These are phyloP conservation scores for Coemansia sp. DNA, from an alignment of 192 early-diverging fungal genomes.

Conservation along the genomic window DNA sequence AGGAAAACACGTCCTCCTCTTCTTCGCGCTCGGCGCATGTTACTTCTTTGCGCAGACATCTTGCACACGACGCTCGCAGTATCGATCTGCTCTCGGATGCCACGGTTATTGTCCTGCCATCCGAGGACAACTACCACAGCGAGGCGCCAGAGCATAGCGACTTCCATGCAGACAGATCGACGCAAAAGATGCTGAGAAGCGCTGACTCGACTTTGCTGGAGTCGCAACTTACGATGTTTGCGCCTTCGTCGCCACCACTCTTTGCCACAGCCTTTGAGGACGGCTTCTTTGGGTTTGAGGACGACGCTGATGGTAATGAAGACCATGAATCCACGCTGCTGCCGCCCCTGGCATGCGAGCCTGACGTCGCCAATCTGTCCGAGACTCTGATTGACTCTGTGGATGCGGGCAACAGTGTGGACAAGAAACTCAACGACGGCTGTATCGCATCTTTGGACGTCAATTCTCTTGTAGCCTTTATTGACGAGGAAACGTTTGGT, in stretches of 20 bases:
- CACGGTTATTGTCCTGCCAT: conserved; percentile 38
- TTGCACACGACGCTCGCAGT: conserved; percentile 5
- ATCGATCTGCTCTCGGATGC: conserved; percentile 42
- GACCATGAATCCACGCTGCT: background rate
- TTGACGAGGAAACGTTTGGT: background rate
- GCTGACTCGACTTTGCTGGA: conserved; percentile 28
- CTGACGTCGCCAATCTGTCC: background rate
- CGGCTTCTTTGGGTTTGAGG: conserved; percentile 4
- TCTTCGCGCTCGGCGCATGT: conserved; percentile 3
- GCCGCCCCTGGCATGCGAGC: background rate
- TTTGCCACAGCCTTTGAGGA: conserved; percentile 6
- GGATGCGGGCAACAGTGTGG: background rate
- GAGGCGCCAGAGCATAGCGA: background rate
- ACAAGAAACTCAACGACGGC: background rate
- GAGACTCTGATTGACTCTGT: background rate
- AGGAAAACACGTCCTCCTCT: background rate
- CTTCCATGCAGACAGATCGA: background rate
- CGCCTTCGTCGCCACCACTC: conserved; percentile 37
- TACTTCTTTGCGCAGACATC: conserved; percentile 2
- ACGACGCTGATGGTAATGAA: background rate
- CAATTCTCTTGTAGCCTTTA: background rate
- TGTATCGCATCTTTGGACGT: background rate
- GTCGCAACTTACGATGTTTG: conserved; percentile 43
- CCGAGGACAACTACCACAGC: conserved; percentile 15
- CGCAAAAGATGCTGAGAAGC: background rate